phyloP scores from a whole-genome alignment of 805 yeast species.

The Saccharomycopsis vini region DNA sequence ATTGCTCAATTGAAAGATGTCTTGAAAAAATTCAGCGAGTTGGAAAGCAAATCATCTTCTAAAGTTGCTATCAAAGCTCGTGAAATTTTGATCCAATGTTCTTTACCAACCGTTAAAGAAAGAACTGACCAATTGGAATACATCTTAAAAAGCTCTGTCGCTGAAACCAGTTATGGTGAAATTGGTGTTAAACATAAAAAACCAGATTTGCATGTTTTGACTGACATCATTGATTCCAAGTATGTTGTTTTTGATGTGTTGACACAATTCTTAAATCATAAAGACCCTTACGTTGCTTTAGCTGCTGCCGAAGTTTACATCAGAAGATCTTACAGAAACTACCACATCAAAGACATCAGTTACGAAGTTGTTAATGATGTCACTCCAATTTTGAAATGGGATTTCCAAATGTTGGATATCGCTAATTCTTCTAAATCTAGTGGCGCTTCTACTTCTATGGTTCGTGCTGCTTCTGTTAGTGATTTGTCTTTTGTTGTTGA shows the following conservation, averaged over 20 bases:
- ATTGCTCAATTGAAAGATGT: conserved; percentile 61
- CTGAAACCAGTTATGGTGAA: conserved; percentile 84
- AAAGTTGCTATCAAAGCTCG: conserved; percentile 93
- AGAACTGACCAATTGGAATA: conserved; percentile 97
- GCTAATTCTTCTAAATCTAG: conserved; percentile 41
- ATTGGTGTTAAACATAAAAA: conserved; percentile 63
- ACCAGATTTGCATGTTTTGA: conserved; percentile 72
- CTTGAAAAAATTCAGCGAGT: conserved; percentile 72
- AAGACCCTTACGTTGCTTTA: conserved; percentile 80
- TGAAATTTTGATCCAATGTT: conserved; percentile 92
- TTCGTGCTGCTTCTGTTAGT: conserved; percentile 86
- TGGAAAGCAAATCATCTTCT: conserved; percentile 84
- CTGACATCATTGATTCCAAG: conserved; percentile 92
- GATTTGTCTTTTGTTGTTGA: conserved; percentile 82
- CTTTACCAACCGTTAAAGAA: conserved; percentile 92
- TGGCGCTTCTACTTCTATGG: conserved; percentile 39
- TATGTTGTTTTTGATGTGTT: conserved; percentile 94
- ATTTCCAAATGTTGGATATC: conserved; percentile 73
- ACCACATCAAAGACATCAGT: conserved; percentile 69
- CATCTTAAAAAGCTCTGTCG: conserved; percentile 83
- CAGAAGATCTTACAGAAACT: conserved; percentile 95
- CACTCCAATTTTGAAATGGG: conserved; percentile 73
- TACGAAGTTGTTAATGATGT: conserved; percentile 32
- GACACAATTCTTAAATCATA: conserved; percentile 77
- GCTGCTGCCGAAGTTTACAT: conserved; percentile 97